Evolutionary conservation across 768 basidiomycete species (phyloP), one percentile per base, ranked within the genome.

Genomic region (Boletus edulis): DNA sequence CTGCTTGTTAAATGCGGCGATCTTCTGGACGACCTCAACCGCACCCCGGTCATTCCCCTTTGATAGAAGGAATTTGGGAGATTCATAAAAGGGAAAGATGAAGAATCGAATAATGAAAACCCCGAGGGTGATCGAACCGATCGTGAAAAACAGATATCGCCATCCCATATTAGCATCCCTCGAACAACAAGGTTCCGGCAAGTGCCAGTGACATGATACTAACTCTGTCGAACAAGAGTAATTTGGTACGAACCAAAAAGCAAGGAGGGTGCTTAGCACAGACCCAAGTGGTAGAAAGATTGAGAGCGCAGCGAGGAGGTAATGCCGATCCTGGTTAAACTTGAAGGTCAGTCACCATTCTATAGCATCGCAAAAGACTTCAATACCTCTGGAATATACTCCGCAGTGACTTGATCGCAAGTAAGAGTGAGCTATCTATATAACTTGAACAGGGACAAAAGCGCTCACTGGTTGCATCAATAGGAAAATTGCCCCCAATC

Each of bases 111-210:
- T 0, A 15, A 52, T 37, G n/a, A 59, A 63, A 7, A 63, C 18
- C 4, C 29, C 41, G 6, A 63, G 41, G 5, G 61, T 60, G n/a
- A 62, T 53, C 8, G 51, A 41, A 18, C 37, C 50, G 4, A 46
- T 14, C 4, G 57, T 34, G 47, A 62, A 63, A 29, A 56, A 29
- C 1, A 56, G 17, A 24, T 63, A 63, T n/a, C 58, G 55, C 62
- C 62, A 63, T 18, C 62, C 62, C 62, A 62, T 62, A 29, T 62
- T 62, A 18, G 6, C 46, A 17, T 43, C 43, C 35, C 13, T 62
- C 12, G 62, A 55, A 37, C 60, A 62, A n/a, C 62, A 62, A 40
- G 62, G 62, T 43, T 46, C 54, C 1, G 60, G 62, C 31, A 59
- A 34, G 29, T 29, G 29, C 29, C 1, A 1, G 0, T 14, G 35